A percentile compares a stretch with the other conserved stretches of the same genome.
phyloP scores from a whole-genome alignment of 805 yeast species.

The Metschnikowia noctiluminum region DNA sequence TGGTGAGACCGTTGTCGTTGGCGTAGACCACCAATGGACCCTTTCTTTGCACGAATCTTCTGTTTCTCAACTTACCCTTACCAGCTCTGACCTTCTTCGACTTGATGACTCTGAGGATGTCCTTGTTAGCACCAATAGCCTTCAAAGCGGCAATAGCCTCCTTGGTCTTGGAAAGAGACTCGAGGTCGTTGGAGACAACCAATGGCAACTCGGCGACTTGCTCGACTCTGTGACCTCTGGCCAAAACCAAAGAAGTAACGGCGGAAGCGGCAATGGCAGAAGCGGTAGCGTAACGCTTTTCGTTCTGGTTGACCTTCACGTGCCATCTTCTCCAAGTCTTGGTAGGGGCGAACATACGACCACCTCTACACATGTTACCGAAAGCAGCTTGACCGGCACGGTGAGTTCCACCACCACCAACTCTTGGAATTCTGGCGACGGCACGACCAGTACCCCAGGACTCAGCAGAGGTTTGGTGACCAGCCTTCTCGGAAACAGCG shows the following conservation, averaged over 20 bases:
- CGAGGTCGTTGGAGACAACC: slow-evolving; percentile 91
- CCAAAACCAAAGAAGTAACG: slow-evolving; percentile 95
- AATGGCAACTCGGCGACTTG: slow-evolving; percentile 97
- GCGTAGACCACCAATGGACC: slow-evolving; percentile 99
- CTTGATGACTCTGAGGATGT: slow-evolving; percentile 95
- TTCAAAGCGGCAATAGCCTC: slow-evolving; percentile 97
- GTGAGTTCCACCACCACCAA: slow-evolving; percentile 99
- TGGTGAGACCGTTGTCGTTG: slow-evolving; percentile 94
- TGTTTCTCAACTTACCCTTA: slow-evolving; percentile 99
- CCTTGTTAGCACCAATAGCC: slow-evolving; percentile 98
- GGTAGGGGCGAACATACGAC: slow-evolving; percentile 99
- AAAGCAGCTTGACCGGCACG: slow-evolving; percentile 99
- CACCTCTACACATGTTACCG: slow-evolving; percentile 99
- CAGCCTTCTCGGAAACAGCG: slow-evolving; percentile 99
- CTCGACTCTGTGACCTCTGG: slow-evolving; percentile 99
- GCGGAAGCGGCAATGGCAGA: slow-evolving; percentile 99
- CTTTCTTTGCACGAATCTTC: slow-evolving; percentile 99
- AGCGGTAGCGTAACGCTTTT: slow-evolving; percentile 99
- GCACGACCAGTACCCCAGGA: slow-evolving; percentile 99
- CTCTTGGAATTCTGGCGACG: slow-evolving; percentile 99
- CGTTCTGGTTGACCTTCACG: slow-evolving; percentile 99
- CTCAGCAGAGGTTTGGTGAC: slow-evolving; percentile 99
- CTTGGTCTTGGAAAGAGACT: slow-evolving; percentile 93
- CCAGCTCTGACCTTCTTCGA: slow-evolving; percentile 99
- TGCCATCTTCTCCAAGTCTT: slow-evolving; percentile 99